Base-by-base conservation (phyloP, 2,329 filamentous ascomycete species). In the Simplicillium sp. region DNA sequence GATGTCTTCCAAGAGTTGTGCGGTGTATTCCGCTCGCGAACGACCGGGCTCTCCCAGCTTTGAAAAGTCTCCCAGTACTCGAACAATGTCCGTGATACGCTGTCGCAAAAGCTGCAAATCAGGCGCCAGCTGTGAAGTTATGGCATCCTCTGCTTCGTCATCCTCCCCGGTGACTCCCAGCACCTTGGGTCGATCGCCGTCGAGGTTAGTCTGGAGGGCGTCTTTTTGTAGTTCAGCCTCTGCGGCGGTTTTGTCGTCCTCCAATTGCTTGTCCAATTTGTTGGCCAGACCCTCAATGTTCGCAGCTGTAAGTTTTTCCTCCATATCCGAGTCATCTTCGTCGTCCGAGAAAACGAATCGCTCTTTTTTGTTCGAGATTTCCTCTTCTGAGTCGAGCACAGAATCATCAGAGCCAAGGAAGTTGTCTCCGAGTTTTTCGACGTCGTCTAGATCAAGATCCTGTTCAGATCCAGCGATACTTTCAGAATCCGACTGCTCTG, bases 251-350 rank as follows among this genome's bases (percentile, higher is more conserved):
- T 82, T 87, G 48, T 95, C 86, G 45, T 83, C 74, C 35, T 84
- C 84, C 55, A 76, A 70, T 56, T 92, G 71, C 54, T 77, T 70
- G 58, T 98, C 90, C 43, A 98, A 65, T 60, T 88, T 90, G 52
- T 80, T 75, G 41, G 90, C 89, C 42, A 98, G 68, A 44, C 92
- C 92, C 53, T 84, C 92, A 47, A 98, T 97, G 62, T 98, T 98
- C 47, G 92, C 92, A 2, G 89, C 89, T 39, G 87, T 98, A 50
- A 98, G 74, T 59, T 82, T 83, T 65, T 96, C 89, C 64, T 95
- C 87, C 5, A 80, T 82, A 52, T 94, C 87, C 1, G 84, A 89
- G 39, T 88, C 82, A 48, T 90, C 86, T 52, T 94, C 88, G 55
- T 97, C 90, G 48, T 97, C 92, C 0, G 92, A 97, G 71, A 94